Evolutionary conservation across 306 rosid genomes (phyloP), one percentile per base, ranked within the genome.

Genomic region (Malus orientalis): DNA sequence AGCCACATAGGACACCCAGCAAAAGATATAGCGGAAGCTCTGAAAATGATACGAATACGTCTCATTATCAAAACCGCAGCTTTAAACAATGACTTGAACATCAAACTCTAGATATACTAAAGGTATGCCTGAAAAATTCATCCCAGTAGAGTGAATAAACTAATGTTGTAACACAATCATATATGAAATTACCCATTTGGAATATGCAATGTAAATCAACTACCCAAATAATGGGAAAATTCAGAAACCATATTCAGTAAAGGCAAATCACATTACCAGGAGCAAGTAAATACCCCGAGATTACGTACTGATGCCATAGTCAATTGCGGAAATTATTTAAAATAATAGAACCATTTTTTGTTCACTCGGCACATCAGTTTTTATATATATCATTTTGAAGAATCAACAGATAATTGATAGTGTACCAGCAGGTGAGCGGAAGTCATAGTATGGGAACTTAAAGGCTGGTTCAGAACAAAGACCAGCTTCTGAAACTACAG

Each of bases 11-110:
- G 77, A 90, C 66, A 70, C 98, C 98, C 83, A 94, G 84, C 86
- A 94, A 82, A 15, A 92, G 89, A 85, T 94, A 94, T 54, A 94
- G 86, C 23, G 97, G 97, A 65, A 92, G 96, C 88, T 94, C 98
- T 94, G 94, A 86, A 91, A 88, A 89, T 60, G 84, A 81, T 84
- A 77, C 67, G 71, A 87, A 87, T 69, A 88, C 16, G 74, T 78
- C 78, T 83, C 70, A 79, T 47, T 76, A 42, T 81, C 60, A 82
- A 86, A 32, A 67, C 60, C 38, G 58, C 76, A 68, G 54, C 74
- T 70, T 70, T 74, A 74, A 74, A 81, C 58, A 80, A 65, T 60
- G 69, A 68, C 71, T 76, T 42, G 38, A 76, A 53, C 18, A 73
- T 60, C 78, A 42, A 66, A 54, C 60, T 75, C 38, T n/a, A 73